A percentile compares a stretch with the other conserved stretches of the same genome.
phyloP scores from a whole-genome alignment of 257 asterid species.

The Salvia hispanica region DNA sequence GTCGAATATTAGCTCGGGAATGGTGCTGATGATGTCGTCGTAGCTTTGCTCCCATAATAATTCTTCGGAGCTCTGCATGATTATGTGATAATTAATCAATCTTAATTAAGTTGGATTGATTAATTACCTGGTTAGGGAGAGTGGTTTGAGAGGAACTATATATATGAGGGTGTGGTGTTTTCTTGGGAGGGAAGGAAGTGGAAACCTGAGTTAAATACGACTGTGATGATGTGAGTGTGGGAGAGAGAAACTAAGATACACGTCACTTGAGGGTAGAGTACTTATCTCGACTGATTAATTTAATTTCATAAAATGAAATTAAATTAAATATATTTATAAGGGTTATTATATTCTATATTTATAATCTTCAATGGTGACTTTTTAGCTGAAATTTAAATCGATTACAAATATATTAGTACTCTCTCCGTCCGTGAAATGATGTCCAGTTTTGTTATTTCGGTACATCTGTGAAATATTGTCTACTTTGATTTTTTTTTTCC shows the following conservation, averaged over 20 bases:
- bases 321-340: too few relatives aligned
- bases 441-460: too few relatives aligned
- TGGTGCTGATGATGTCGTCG: slow-evolving; percentile 21
- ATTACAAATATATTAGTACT: too few relatives aligned
- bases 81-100: slow-evolving; percentile 1
- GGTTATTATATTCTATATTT: too few relatives aligned
- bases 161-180: background rate
- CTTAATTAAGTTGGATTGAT: background rate
- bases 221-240: slow-evolving; percentile 19
- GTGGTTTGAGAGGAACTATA: background rate
- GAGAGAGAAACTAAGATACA: background rate
- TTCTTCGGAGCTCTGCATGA: slow-evolving; percentile 35
- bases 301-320: too few relatives aligned
- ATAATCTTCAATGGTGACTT: too few relatives aligned
- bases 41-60: slow-evolving; percentile 28
- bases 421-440: too few relatives aligned
- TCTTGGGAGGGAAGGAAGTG: slow-evolving; percentile 24
- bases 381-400: too few relatives aligned
- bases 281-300: background rate
- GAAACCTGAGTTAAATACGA: slow-evolving; percentile 1
- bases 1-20: slow-evolving; percentile 26
- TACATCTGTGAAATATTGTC: too few relatives aligned
- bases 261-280: background rate
- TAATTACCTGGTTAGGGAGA: background rate
- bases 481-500: too few relatives aligned